Base-by-base conservation (phyloP, 169 alveolate species). In the Besnoitia besnoiti region DNA sequence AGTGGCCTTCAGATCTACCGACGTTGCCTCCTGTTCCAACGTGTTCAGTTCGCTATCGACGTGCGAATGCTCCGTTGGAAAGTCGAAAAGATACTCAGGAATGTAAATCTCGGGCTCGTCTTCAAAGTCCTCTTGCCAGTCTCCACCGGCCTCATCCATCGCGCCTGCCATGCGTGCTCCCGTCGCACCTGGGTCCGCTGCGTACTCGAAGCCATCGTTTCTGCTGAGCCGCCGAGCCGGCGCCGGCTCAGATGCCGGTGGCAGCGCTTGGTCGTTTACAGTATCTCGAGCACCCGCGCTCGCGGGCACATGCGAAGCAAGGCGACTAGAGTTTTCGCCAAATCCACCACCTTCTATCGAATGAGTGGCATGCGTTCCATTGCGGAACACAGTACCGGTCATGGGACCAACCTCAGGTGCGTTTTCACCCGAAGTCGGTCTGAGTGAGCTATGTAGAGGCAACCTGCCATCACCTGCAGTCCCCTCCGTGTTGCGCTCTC, bases 1-100 rank as follows among this genome's bases (percentile, higher is more conserved):
- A 39, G 82, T 73, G 82, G n/a, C 82, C 82, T 73, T 73, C 82
- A 73, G 46, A 73, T 73, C 82, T 0, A 73, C 82, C 12, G 82
- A 73, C 14, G 82, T 73, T 0, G 82, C 21, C n/a, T 73, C 82
- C 82, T 73, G 3, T 37, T 73, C 82, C 82, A 73, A 1, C 8
- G 46, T 35, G 47, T n/a, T 73, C n/a, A 42, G 82, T n/a, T 73
- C 82, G 12, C n/a, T 42, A 27, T 73, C 82, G n/a, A 21, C 39
- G 46, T 73, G 82, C 12, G 82, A 21, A 1, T n/a, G 16, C 44
- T 73, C 44, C 46, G 47, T 19, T 1, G 46, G 47, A 16, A n/a
- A 2, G 82, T 42, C n/a, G 82, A 73, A 73, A 2, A 73, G 82
- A n/a, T 27, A 73, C 44, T 37, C 82, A n/a, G 82, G 82, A 27